These are phyloP conservation scores for Solanum medicagineum DNA, from an alignment of 257 asterid species.

Conservation along the genomic window DNA sequence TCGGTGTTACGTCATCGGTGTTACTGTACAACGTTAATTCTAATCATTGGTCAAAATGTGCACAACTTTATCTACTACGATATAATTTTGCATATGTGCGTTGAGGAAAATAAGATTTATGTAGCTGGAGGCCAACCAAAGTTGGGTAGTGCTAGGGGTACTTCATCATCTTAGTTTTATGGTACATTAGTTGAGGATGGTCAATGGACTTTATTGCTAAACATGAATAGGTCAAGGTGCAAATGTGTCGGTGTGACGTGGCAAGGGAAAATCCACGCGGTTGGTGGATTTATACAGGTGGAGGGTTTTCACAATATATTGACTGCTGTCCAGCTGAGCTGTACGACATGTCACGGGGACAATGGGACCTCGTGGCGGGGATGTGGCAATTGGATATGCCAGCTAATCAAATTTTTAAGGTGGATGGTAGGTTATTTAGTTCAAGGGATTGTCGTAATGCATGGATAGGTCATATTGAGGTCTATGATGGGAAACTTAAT, in stretches of 20 bases:
- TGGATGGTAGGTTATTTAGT: constrained; percentile 23
- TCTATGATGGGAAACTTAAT: constrained; percentile 24
- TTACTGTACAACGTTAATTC: constrained; percentile 9
- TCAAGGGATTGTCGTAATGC: constrained; percentile 43
- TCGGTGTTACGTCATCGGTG: not conserved
- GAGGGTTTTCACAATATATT: constrained; percentile 6
- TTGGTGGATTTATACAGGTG: constrained; percentile 33
- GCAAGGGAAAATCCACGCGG: constrained; percentile 37
- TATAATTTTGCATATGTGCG: constrained; percentile 34
- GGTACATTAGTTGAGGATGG: constrained; percentile 7
- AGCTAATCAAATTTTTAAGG: constrained; percentile 34
- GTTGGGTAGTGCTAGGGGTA: constrained; percentile 20
- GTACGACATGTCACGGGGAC: constrained; percentile 9
- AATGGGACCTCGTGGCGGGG: constrained; percentile 26
- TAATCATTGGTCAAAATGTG: constrained; percentile 20
- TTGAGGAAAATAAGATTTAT: constrained; percentile 21
- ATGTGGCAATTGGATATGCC: constrained; percentile 57
- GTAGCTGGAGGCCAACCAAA: constrained; percentile 36
- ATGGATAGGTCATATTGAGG: constrained; percentile 42
- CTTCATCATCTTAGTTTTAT: constrained; percentile 30
- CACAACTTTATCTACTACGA: constrained; percentile 27
- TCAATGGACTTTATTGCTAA: constrained; percentile 24
- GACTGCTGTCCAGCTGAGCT: constrained; percentile 38
- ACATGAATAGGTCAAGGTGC: constrained; percentile 28
- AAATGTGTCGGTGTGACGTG: constrained; percentile 40